phyloP scores from a whole-genome alignment of 768 basidiomycete genomes.

The Kwoniella pini region DNA sequence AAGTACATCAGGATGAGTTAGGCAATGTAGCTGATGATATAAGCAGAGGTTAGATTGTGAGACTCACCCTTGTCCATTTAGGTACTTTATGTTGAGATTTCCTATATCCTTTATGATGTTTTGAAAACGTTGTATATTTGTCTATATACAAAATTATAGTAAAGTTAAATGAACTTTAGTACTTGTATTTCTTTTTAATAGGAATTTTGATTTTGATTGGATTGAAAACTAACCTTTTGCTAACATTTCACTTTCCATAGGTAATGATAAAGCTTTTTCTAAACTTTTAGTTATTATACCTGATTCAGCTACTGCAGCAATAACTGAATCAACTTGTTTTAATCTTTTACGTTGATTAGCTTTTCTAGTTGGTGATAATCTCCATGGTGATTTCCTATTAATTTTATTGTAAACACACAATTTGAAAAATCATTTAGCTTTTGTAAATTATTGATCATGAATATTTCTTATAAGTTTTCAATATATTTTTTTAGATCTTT shows the following conservation, averaged over 20 bases:
- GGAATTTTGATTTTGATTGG: too few species aligned
- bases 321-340: conserved; percentile 89
- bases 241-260: conserved; percentile 91
- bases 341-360: conserved; percentile 84
- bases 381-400: conserved; percentile 90
- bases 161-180: too few species aligned
- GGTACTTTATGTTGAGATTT: conserved; percentile 97
- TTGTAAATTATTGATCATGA: not conserved
- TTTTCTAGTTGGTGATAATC: conserved; percentile 85
- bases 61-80: conserved; percentile 88
- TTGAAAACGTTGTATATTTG: conserved; percentile 90
- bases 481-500: not conserved
- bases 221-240: conserved; percentile 60
- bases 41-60: not conserved
- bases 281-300: conserved; percentile 65
- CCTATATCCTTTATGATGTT: conserved; percentile 71
- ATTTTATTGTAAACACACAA: not conserved
- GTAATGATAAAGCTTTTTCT: conserved; percentile 75
- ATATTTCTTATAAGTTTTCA: not conserved
- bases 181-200: too few species aligned
- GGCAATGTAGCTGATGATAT: not conserved
- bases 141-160: conserved; percentile 57
- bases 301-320: conserved; percentile 78
- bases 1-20: not conserved
- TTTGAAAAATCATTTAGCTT: not conserved